Evolutionary conservation across 805 yeast genomes (phyloP), one percentile per base, ranked within the genome.

Genomic region (Pichia rugopelliculosa): DNA sequence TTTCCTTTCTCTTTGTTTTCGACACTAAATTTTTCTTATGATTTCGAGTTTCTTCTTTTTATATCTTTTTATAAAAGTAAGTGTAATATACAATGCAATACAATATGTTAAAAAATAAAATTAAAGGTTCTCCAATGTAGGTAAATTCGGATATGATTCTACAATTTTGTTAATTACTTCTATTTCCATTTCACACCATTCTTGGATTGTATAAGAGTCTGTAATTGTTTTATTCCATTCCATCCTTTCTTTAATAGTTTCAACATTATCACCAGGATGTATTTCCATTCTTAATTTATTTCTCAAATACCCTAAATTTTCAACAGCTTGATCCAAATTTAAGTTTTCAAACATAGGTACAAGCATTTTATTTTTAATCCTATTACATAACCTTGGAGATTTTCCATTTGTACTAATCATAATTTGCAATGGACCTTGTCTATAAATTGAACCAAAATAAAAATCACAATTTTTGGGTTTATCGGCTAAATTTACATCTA

Each of bases 331-430:
- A 44, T 76, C 80, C 41, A 74, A 64, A 46, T 73, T 69, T 33
- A 68, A 57, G 13, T 66, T 62, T 24, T 66, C 69, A 30, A 75
- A 71, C 43, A 65, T 51, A 2, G 66, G 65, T 40, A 70, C 73
- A 36, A 87, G 67, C 53, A 75, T 74, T 47, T 75, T 72, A 21
- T 82, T 75, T 46, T 87, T 81, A 36, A 77, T 66, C 49, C 77
- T 74, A 51, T 73, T 73, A 44, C 88, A 82, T 56, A 87, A 73
- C 46, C 93, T 66, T 0, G 96, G 96, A 2, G 90, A 82, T 56
- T 80, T 77, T 4, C 95, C 95, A 61, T 85, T 86, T 12, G 95
- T 85, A 36, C 87, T 79, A 13, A 87, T 83, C 90, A 87, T 82
- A 36, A 87, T 73, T 59, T 86, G 93, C 43, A 87, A 67, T 15